Base-by-base conservation (phyloP, 1,139 yeast species). In the Zygosaccharomyces sapae region DNA sequence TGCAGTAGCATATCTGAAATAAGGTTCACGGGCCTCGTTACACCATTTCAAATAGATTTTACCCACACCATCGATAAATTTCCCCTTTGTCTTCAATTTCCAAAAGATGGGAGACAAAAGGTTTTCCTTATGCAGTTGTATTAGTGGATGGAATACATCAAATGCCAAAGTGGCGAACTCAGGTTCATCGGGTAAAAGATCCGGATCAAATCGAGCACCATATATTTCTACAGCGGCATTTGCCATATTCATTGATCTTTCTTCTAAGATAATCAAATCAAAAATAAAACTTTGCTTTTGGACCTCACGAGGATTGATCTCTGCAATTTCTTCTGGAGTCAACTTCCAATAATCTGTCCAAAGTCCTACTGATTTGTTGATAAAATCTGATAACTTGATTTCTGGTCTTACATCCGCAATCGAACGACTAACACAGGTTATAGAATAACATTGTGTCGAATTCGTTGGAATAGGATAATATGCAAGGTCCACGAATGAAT, bases 271-370 rank as follows among this genome's bases (percentile, higher is more conserved):
- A 30, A 88, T 77, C 41, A 87, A 68, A 61, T 88, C 96, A 65
- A 85, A 90, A 4, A 87, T 77, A 43, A 83, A 80, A 44, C 87
- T 83, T 62, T 88, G 96, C 34, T 83, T 74, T 58, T 80, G 81
- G 8, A 83, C 72, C 44, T 80, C 78, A 8, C 68, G 69, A 25
- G 77, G 78, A 48, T 79, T 83, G 10, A 81, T 70, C 33, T 73
- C 77, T 9, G 73, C 68, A 33, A 85, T 61, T 43, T 80, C 83
- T 13, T 77, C 81, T 2, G 77, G 76, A 0, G 82, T 72, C 24
- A 86, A 57, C 45, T 79, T 75, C 90, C 94, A 86, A 60, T 81
- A 86, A 9, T 81, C 75, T 0, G 86, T 82, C 95, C 95, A 86
- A 56, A 84, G 84, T 3, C 71, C 71, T 7, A 66, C 52, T 37